Percentiles rank a stretch among this genome's conserved stretches.
phyloP scores from a whole-genome alignment of 768 basidiomycete species.

The Pisolithus orientalis region DNA sequence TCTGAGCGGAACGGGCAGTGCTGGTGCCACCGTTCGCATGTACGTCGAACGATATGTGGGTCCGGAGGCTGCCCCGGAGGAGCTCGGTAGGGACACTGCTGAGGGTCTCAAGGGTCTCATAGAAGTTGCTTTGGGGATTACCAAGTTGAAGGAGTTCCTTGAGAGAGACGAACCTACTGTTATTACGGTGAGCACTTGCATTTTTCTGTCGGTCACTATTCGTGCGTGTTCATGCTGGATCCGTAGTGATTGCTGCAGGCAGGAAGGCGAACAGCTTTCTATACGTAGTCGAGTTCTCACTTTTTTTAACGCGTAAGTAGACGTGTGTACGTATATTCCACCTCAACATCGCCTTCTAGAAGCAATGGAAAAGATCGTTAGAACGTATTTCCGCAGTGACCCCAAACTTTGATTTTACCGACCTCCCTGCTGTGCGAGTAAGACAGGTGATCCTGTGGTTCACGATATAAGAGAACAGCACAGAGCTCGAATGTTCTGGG shows the following conservation, averaged over 20 bases:
- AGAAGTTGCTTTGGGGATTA: slow-evolving; percentile 84
- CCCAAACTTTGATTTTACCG: too few species aligned
- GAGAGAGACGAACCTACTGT: slow-evolving; percentile 90
- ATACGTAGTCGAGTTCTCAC: too few species aligned
- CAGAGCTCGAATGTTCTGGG: too few species aligned
- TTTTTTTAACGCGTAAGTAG: too few species aligned
- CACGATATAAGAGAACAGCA: too few species aligned
- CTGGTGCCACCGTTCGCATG: slow-evolving; percentile 93
- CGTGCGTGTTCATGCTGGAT: background rate
- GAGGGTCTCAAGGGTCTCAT: slow-evolving; percentile 93
- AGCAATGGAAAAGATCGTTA: too few species aligned
- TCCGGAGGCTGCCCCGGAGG: slow-evolving; percentile 58
- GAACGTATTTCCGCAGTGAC: too few species aligned
- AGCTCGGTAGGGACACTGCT: slow-evolving; percentile 68
- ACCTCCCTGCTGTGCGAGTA: too few species aligned
- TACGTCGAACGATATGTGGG: slow-evolving; percentile 93
- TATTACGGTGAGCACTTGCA: slow-evolving; percentile 65
- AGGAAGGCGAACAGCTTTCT: background rate
- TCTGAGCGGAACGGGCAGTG: slow-evolving; percentile 91
- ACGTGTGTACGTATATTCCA: too few species aligned
- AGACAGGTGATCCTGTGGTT: too few species aligned
- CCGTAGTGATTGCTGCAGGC: background rate
- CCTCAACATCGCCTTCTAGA: too few species aligned
- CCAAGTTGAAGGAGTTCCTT: slow-evolving; percentile 81
- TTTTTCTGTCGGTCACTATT: background rate